Evolutionary conservation across 352 stramenopile species (phyloP).

Genomic region (Pythium volutum): DNA sequence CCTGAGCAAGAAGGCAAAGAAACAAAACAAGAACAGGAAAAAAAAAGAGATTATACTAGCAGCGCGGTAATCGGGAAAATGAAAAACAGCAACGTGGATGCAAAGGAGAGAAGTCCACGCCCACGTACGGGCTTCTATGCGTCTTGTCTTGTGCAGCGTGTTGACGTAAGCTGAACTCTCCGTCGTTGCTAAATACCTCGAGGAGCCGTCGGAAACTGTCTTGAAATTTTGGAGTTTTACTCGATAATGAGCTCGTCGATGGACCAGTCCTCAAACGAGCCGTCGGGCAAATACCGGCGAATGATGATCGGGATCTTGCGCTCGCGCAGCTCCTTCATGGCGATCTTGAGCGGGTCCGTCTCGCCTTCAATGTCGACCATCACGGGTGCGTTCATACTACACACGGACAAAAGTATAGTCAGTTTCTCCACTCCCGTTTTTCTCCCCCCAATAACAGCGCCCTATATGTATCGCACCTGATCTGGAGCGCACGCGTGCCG

Average conservation of each 20-base stretch:
- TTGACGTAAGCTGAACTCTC: too few relatives aligned
- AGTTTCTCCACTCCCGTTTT: neutral
- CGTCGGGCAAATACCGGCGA: conserved; percentile 97
- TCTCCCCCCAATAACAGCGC: neutral
- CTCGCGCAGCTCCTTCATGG: conserved; percentile 98
- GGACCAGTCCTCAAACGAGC: conserved; percentile 99
- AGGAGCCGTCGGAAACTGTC: too few relatives aligned
- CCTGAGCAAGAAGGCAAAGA: neutral
- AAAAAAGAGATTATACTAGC: neutral
- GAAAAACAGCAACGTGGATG: neutral
- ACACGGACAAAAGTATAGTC: neutral
- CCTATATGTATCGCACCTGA: conserved; percentile 78
- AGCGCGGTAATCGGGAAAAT: neutral
- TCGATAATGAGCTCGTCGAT: conserved; percentile 99
- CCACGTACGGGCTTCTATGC: too few relatives aligned
- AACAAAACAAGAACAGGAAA: neutral
- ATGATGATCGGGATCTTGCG: conserved; percentile 99
- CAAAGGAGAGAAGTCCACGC: neutral
- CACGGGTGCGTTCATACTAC: conserved; percentile 94
- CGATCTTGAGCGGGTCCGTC: conserved; percentile 99
- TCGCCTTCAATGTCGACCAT: conserved; percentile 97
- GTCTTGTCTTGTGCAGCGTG: too few relatives aligned
- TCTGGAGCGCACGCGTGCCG: conserved; percentile 97
- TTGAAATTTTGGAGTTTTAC: conserved; percentile 46
- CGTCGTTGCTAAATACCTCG: too few relatives aligned